phyloP scores from a whole-genome alignment of 106 monocot species.

The Dioscorea dumetorum region DNA sequence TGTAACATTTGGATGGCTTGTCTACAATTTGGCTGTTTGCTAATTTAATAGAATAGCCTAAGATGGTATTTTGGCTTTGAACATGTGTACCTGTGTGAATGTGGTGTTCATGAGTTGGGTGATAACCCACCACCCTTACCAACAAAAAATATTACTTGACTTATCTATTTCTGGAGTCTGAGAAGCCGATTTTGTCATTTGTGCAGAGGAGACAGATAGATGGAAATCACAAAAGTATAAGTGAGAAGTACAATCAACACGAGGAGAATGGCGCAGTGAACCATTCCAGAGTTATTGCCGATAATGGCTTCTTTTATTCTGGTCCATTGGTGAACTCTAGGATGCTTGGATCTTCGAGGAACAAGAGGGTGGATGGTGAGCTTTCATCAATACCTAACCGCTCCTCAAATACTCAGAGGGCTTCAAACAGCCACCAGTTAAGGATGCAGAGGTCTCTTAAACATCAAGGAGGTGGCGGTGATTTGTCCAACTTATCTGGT shows the following conservation, averaged over 20 bases:
- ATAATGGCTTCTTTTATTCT: slow-evolving; percentile 13
- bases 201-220: slow-evolving; percentile 22
- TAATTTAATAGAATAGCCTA: too few relatives aligned
- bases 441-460: slow-evolving; percentile 30
- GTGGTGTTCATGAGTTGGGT: too few relatives aligned
- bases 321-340: slow-evolving; percentile 23
- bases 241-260: slow-evolving; percentile 37
- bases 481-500: slow-evolving; percentile 16
- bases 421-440: slow-evolving; percentile 14
- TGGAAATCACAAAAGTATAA: slow-evolving; percentile 38
- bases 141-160: too few relatives aligned
- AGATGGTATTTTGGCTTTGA: too few relatives aligned
- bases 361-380: slow-evolving; percentile 16
- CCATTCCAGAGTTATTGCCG: slow-evolving; percentile 15
- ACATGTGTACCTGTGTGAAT: too few relatives aligned
- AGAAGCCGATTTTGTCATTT: neutral
- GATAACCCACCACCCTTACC: too few relatives aligned
- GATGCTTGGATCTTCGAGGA: slow-evolving; percentile 17
- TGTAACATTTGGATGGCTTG: too few relatives aligned
- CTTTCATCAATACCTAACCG: slow-evolving; percentile 2
- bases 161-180: too few relatives aligned
- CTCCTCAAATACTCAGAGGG: slow-evolving; percentile 17
- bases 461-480: slow-evolving; percentile 13
- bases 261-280: slow-evolving; percentile 33
- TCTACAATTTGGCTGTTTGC: too few relatives aligned